phyloP scores from a whole-genome alignment of 352 stramenopile genomes.

The Globisporangium spinosum region DNA sequence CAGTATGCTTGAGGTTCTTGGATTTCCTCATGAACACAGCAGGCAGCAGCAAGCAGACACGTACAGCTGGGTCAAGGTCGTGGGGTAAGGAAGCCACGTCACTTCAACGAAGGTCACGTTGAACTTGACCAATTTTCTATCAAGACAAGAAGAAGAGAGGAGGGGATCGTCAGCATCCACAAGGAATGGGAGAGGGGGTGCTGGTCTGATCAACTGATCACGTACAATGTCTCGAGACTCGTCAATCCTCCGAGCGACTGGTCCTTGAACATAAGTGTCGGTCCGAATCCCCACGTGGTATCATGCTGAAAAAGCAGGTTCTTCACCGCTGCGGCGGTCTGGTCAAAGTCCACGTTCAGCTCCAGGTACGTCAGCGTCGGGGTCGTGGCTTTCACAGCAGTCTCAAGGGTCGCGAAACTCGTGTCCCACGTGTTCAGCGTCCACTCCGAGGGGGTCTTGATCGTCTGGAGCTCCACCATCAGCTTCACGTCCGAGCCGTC shows the following conservation, averaged over 20 bases:
- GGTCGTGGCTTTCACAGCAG: constrained; percentile 13
- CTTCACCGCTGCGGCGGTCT: constrained; percentile 2
- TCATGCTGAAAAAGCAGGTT: constrained; percentile 14
- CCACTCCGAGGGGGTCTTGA: constrained; percentile 25
- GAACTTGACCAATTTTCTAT: constrained; percentile 35
- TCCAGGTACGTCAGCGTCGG: constrained; percentile 29
- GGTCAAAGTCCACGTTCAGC: constrained; percentile 9
- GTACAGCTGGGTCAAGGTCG: constrained; percentile 38
- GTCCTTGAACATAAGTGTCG: constrained; percentile 19
- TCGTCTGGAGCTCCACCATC: constrained; percentile 20
- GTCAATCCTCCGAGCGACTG: constrained; percentile 24
- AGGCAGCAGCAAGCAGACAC: background rate
- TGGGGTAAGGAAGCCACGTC: constrained; percentile 29
- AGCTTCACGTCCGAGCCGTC: constrained; percentile 16
- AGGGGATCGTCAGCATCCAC: background rate
- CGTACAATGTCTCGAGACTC: constrained; percentile 29
- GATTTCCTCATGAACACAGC: background rate
- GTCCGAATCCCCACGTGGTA: constrained; percentile 17
- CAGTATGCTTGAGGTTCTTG: background rate
- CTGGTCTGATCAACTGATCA: background rate
- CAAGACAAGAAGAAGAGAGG: background rate
- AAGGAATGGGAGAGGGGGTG: background rate
- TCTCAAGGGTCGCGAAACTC: constrained; percentile 19
- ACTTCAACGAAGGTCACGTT: constrained; percentile 35
- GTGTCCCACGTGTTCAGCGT: constrained; percentile 29